Base-by-base conservation (phyloP, 176 grass and related monocot genomes). In the Olyra latifolia region DNA sequence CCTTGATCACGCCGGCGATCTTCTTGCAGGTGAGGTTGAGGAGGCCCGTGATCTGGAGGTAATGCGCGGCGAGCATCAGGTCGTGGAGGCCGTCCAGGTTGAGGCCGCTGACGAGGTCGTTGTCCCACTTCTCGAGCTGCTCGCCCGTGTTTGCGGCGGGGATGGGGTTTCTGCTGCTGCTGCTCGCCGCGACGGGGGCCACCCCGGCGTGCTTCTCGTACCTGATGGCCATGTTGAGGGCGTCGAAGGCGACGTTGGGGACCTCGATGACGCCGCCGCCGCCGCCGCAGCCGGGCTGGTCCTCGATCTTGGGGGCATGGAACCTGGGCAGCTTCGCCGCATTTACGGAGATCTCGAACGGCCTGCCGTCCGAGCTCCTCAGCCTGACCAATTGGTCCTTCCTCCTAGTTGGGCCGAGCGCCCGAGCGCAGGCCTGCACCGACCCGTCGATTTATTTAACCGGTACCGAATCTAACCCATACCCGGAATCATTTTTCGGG, bases 1-100 rank as follows among this genome's bases (percentile, higher is more conserved):
- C 61, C 71, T 8, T 46, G 23, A 83, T 66, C 61, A 5, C 23
- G 48, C 30, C 16, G 4, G 71, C 81, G 71, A 74, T 0, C 81
- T 44, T 45, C 71, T 44, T 6, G 71, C 39, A 56, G 38, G 60
- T 9, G 46, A 52, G 23, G 71, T 66, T 35, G 24, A 75, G 35
- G 47, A 83, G 81, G 4, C 23, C 81, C 8, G 55, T 24, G 23
- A 83, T 44, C 0, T 23, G 0, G 47, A 83, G 71, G 47, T 10
- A 74, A 24, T 83, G 11, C 10, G 81, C 6, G 35, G 47, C 38
- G 10, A 6, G 0, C 24, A 55, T 10, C 48, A 83, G 23, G n/a
- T 67, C 23, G 70, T 53, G 74, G 58, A 74, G 22, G 69, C n/a
- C 8, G 56, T 32, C 56, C 20, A 16, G 9, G 43, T 9, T 25